phyloP scores from a whole-genome alignment of 2,329 filamentous ascomycete species.

The Sporothrix variecibatus region DNA sequence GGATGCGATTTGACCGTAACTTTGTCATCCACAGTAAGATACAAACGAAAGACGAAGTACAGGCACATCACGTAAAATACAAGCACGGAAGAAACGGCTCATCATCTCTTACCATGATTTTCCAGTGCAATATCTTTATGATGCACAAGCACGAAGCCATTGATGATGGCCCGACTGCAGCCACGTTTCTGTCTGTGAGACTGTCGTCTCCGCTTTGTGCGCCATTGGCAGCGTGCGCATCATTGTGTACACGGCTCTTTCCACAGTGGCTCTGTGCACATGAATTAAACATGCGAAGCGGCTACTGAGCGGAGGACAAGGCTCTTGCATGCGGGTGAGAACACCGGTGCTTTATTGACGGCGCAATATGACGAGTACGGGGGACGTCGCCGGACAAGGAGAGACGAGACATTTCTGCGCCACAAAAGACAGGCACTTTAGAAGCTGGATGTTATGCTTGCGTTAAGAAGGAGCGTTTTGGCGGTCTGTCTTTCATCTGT shows the following conservation, averaged over 20 bases:
- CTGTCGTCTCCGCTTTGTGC: not conserved
- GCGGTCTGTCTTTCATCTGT: not conserved
- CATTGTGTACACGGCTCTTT: not conserved
- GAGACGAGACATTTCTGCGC: not conserved
- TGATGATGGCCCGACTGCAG: slow-evolving; percentile 1
- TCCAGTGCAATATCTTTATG: not conserved
- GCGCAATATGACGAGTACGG: not conserved
- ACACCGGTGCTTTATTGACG: not conserved
- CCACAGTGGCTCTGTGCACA: not conserved
- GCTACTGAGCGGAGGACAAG: not conserved
- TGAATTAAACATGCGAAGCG: not conserved
- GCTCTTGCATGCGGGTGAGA: not conserved
- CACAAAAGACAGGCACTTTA: not conserved
- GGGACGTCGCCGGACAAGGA: not conserved
- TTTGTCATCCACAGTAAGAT: not conserved
- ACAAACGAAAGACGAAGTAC: not conserved
- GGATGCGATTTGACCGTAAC: not conserved
- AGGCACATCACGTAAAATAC: too few species aligned
- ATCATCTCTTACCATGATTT: not conserved
- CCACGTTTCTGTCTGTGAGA: slow-evolving; percentile 20
- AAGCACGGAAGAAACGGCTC: not conserved
- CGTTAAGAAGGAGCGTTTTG: not conserved
- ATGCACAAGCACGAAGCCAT: not conserved
- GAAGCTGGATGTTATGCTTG: not conserved
- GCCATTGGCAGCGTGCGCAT: slow-evolving; percentile 1